A percentile compares a stretch with the other conserved stretches of the same genome.
Evolutionary conservation across 2,329 filamentous ascomycete species (phyloP).

Genomic region (Fusarium redolens): DNA sequence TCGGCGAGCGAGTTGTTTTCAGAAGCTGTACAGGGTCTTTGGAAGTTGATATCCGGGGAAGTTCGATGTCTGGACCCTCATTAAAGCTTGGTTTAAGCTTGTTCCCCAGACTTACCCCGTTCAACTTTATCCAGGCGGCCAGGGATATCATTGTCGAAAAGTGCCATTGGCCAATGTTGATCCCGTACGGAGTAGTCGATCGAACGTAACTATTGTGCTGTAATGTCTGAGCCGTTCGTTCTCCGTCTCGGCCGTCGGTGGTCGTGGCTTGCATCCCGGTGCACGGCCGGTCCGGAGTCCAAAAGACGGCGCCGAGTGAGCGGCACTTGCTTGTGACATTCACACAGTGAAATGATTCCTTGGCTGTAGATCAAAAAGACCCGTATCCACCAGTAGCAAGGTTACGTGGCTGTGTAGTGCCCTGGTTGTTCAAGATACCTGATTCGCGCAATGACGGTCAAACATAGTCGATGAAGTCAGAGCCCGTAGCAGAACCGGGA

Average conservation of each 20-base stretch:
- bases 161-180: neutral
- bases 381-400: conserved; percentile 7
- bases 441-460: neutral
- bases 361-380: conserved; percentile 28
- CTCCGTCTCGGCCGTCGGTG: conserved; percentile 26
- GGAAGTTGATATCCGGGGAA: conserved; percentile 11
- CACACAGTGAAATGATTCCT: conserved; percentile 24
- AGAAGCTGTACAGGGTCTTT: neutral
- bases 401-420: conserved; percentile 30
- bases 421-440: conserved; percentile 7
- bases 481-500: neutral
- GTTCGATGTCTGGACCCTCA: conserved; percentile 1
- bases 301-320: conserved; percentile 32
- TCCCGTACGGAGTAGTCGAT: neutral
- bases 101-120: conserved; percentile 13
- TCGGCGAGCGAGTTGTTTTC: conserved; percentile 25
- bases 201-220: neutral
- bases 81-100: conserved; percentile 1
- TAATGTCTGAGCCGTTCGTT: neutral
- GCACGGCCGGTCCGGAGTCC: conserved; percentile 33
- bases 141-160: neutral
- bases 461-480: conserved; percentile 15
- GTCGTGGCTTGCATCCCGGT: conserved; percentile 9
- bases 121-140: neutral
- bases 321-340: conserved; percentile 17